phyloP scores from a whole-genome alignment of 345 rosid species.

The Eucalyptus regnans region DNA sequence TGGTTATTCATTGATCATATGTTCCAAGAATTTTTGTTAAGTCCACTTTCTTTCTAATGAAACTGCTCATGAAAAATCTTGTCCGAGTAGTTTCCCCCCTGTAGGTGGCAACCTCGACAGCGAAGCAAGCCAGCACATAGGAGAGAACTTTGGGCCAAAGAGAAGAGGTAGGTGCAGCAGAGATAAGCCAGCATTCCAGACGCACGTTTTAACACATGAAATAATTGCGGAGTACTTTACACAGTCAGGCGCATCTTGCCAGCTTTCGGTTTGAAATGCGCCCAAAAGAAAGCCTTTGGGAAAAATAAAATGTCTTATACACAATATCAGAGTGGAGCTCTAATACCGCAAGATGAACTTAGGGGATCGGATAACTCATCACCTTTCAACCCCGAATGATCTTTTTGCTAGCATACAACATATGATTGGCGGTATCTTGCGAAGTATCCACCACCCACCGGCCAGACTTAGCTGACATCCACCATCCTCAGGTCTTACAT shows the following conservation, averaged over 20 bases:
- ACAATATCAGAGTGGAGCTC: not conserved
- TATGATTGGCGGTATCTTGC: not conserved
- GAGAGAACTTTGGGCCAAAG: not conserved
- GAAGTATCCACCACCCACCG: not conserved
- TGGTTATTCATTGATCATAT: not conserved
- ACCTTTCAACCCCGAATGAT: not conserved
- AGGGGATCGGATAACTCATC: not conserved
- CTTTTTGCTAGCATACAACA: not conserved
- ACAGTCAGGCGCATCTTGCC: not conserved
- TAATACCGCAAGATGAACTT: not conserved
- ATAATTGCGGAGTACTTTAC: not conserved
- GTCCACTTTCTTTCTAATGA: not conserved
- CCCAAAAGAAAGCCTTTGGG: not conserved
- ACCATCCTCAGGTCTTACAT: not conserved
- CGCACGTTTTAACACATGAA: not conserved
- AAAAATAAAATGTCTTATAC: not conserved
- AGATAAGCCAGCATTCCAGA: not conserved
- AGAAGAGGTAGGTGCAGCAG: not conserved
- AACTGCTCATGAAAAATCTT: not conserved
- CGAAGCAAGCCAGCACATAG: not conserved
- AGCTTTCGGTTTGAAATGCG: not conserved
- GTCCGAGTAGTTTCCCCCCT: not conserved
- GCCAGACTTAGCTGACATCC: not conserved
- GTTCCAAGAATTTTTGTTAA: not conserved
- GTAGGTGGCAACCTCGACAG: not conserved